phyloP scores from a whole-genome alignment of 2,329 filamentous ascomycete species.

The Allantophomopsis cytisporea region DNA sequence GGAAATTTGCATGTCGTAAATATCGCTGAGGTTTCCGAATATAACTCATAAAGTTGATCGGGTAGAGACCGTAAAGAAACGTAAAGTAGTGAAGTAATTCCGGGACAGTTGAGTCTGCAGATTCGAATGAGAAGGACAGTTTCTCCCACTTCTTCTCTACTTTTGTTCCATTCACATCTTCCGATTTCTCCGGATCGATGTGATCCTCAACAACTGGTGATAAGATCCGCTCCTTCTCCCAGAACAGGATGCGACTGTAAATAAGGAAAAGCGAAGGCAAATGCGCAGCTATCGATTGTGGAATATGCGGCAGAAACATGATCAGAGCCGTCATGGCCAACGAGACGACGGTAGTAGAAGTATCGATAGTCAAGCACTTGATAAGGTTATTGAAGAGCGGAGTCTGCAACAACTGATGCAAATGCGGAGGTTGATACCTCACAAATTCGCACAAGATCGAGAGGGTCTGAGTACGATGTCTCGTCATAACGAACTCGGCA shows the following conservation, averaged over 20 bases:
- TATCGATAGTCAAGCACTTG: conserved; percentile 63
- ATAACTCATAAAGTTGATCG: conserved; percentile 77
- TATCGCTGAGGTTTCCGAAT: conserved; percentile 72
- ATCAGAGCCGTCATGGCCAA: conserved; percentile 61
- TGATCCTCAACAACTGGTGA: conserved; percentile 4
- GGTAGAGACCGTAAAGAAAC: conserved; percentile 71
- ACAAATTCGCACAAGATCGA: conserved; percentile 61
- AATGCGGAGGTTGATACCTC: conserved; percentile 63
- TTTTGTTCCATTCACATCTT: conserved; percentile 17
- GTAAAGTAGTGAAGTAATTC: conserved; percentile 68
- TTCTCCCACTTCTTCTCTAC: conserved; percentile 45
- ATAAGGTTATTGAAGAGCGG: conserved; percentile 59
- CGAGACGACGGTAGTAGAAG: conserved; percentile 64
- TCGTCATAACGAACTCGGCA: conserved; percentile 48
- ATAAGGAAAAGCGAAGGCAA: conserved; percentile 68
- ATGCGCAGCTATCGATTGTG: conserved; percentile 53
- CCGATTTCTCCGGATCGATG: conserved; percentile 17
- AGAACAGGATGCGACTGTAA: conserved; percentile 68
- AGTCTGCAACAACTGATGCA: conserved; percentile 61
- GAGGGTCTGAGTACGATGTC: conserved; percentile 49
- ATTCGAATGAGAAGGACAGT: conserved; percentile 44
- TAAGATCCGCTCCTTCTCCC: conserved; percentile 35
- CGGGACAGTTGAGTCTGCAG: conserved; percentile 46
- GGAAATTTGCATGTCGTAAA: conserved; percentile 57
- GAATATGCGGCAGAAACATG: conserved; percentile 75